These are phyloP conservation scores for Hypoxylon sp. DNA, from an alignment of 2,329 filamentous ascomycete species.

Conservation along the genomic window DNA sequence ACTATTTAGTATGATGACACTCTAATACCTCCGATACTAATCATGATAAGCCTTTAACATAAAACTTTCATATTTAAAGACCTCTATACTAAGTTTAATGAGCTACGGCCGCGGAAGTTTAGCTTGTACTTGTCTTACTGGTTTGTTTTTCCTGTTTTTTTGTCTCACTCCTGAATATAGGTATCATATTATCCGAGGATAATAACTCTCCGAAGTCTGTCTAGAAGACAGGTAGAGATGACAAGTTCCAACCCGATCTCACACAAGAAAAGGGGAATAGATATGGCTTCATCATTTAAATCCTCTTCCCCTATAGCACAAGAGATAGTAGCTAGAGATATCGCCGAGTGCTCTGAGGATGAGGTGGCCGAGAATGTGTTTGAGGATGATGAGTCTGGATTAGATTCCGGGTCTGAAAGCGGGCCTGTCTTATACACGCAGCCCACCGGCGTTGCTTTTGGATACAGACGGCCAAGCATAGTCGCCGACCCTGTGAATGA, in stretches of 20 bases:
- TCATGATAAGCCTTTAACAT: constrained; percentile 1
- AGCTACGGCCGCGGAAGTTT: not conserved
- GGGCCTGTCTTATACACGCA: constrained; percentile 77
- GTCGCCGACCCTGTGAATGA: constrained; percentile 68
- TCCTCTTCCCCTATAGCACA: constrained; percentile 77
- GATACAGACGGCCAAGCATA: constrained; percentile 78
- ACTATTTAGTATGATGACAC: not conserved
- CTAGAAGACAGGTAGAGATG: constrained; percentile 38
- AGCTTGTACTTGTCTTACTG: constrained; percentile 6
- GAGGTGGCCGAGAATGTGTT: constrained; percentile 58
- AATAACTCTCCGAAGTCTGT: not conserved
- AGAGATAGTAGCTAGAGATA: constrained; percentile 75
- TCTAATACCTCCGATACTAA: constrained; percentile 24
- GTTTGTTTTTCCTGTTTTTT: constrained; percentile 5
- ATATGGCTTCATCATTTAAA: constrained; percentile 66
- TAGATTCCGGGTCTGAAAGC: constrained; percentile 56
- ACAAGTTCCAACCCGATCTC: constrained; percentile 49
- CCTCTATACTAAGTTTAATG: not conserved
- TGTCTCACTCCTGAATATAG: constrained; percentile 6
- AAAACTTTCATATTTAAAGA: not conserved
- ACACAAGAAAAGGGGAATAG: constrained; percentile 36
- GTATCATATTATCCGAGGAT: not conserved
- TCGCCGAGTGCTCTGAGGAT: constrained; percentile 75
- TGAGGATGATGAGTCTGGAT: constrained; percentile 54
- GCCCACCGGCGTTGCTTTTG: constrained; percentile 82